These are phyloP conservation scores for Suillus lakei DNA, from an alignment of 768 basidiomycete genomes.

Conservation along the genomic window DNA sequence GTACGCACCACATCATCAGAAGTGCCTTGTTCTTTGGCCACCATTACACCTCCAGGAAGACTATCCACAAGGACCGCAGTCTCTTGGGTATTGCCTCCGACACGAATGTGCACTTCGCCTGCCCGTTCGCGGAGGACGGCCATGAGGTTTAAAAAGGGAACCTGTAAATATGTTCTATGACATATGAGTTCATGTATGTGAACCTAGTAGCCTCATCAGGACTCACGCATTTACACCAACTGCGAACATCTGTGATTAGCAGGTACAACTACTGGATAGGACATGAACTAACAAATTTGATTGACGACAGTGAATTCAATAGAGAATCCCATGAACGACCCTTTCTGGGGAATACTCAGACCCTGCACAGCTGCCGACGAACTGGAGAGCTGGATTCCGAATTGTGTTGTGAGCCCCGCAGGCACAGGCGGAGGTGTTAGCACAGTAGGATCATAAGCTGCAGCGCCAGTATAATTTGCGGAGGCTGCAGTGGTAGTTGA, in stretches of 20 bases:
- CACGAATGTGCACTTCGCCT: constrained; percentile 45
- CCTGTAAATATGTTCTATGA: constrained; percentile 27
- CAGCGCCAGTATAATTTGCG: constrained; percentile 34
- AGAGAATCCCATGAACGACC: constrained; percentile 60
- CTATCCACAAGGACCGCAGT: constrained; percentile 33
- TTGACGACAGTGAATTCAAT: constrained; percentile 68
- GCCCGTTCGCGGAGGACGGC: constrained; percentile 49
- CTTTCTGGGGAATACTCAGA: constrained; percentile 36
- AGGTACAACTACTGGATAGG: background rate
- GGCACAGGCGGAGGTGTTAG: constrained; percentile 35
- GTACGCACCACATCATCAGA: constrained; percentile 19
- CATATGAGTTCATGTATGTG: background rate
- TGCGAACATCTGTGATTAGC: background rate
- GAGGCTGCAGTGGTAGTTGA: constrained; percentile 23
- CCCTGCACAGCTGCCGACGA: constrained; percentile 20
- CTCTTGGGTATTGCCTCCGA: constrained; percentile 61
- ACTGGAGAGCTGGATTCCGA: constrained; percentile 25
- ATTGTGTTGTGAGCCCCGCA: constrained; percentile 25
- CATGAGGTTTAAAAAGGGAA: constrained; percentile 52
- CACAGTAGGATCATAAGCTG: constrained; percentile 37
- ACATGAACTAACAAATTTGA: constrained; percentile 44
- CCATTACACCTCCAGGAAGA: constrained; percentile 28
- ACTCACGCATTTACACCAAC: constrained; percentile 21
- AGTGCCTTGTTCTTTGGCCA: constrained; percentile 35
- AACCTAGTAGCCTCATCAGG: background rate